These are phyloP conservation scores for Panaeolus cyanescens DNA, from an alignment of 768 basidiomycete genomes.

Conservation along the genomic window DNA sequence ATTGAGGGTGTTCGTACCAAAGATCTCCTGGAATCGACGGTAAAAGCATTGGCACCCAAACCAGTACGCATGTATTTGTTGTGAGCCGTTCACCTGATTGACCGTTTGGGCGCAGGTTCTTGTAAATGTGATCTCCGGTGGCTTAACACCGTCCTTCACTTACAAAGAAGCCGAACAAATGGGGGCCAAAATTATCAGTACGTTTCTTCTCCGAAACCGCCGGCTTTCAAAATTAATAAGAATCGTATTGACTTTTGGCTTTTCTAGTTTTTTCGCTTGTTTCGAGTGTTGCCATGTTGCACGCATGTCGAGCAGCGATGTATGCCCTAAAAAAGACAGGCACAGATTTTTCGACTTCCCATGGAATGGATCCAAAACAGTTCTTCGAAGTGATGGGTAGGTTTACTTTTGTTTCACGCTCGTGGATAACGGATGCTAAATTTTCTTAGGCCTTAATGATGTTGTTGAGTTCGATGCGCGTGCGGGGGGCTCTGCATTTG, in stretches of 20 bases:
- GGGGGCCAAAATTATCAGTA: constrained; percentile 80
- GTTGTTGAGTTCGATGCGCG: constrained; percentile 53
- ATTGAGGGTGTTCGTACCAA: constrained; percentile 78
- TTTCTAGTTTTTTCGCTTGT: constrained; percentile 71
- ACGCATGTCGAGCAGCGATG: constrained; percentile 75
- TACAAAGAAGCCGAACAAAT: constrained; percentile 66
- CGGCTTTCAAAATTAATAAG: not conserved
- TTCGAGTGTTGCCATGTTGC: constrained; percentile 75
- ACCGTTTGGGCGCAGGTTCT: constrained; percentile 46
- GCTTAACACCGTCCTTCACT: constrained; percentile 76
- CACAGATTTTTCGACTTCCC: constrained; percentile 59
- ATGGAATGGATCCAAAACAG: constrained; percentile 75
- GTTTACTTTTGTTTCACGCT: constrained; percentile 15
- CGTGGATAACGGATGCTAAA: not conserved
- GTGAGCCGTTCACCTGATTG: constrained; percentile 23
- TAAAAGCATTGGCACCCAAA: constrained; percentile 70
- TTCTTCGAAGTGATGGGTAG: constrained; percentile 81
- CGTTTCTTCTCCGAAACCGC: constrained; percentile 32
- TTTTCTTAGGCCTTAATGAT: constrained; percentile 46
- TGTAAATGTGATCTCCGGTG: constrained; percentile 81
- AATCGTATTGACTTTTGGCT: not conserved
- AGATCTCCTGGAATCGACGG: constrained; percentile 63
- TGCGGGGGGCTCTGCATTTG: constrained; percentile 63
- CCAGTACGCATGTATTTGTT: constrained; percentile 43
- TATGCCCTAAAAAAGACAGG: constrained; percentile 74